Evolutionary conservation across 192 early-diverging fungal genomes (phyloP), one percentile per base, ranked within the genome.

Genomic region (Blastocladiella britannica): DNA sequence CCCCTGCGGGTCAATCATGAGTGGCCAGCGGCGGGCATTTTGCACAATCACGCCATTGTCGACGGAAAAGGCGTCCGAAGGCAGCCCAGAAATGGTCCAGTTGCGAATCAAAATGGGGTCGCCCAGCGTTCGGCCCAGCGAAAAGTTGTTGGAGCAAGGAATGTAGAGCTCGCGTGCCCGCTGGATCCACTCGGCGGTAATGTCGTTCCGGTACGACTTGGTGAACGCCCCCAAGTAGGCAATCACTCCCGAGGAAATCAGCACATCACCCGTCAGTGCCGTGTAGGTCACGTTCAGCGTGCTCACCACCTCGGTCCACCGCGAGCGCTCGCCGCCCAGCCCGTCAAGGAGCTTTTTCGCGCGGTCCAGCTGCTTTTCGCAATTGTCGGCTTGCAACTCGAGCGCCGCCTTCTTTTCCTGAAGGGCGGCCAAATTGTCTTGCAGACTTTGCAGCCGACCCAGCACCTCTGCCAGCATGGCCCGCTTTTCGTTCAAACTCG

Each of bases 11-110:
- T 99, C 96, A 64, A 99, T 91, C 56, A 99, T 77, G 43, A 99
- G 75, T 52, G 96, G 93, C 65, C 93, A 99, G 57, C 96, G 78
- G 64, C 91, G 92, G 73, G 84, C 90, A 9, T 85, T 79, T 57
- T 87, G 79, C 37, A 99, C 72, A 82, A 97, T 97, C 52, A 97
- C 85, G 6, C 94, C 96, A 64, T 99, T 99, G 74, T 99, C 94
- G 55, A 84, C 86, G 62, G 88, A 96, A 55, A 96, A 77, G 47
- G 87, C 84, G 69, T 96, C 93, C 4, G 86, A 77, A 6, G 92
- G 86, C 26, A 97, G 72, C 5, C 77, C 68, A 47, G 85, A 79
- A 29, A 74, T 77, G 56, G 84, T 84, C 96, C 96, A 99, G 26
- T 76, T 77, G 7, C 91, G 67, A 25, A 89, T 82, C 65, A 93